A percentile compares a stretch with the other conserved stretches of the same genome.
phyloP scores from a whole-genome alignment of 2,329 filamentous ascomycete genomes.

The Xylariaceae sp. region DNA sequence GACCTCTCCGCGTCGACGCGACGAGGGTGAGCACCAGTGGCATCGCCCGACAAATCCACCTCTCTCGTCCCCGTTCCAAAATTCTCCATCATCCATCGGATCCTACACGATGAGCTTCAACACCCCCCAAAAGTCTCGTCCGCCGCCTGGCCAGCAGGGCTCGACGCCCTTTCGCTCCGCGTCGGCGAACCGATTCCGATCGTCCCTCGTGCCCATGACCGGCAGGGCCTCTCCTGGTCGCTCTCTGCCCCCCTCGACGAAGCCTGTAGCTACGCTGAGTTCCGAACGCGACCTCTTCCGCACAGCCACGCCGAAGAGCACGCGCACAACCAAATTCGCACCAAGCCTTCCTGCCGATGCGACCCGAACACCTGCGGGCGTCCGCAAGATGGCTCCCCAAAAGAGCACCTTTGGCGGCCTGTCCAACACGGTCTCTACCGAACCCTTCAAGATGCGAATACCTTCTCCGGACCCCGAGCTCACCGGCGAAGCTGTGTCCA shows the following conservation, averaged over 20 bases:
- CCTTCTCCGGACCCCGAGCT: conserved; percentile 48
- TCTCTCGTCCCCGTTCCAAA: too few species aligned
- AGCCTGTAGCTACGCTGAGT: conserved; percentile 8
- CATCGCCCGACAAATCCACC: too few species aligned
- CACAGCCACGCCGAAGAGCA: conserved; percentile 20
- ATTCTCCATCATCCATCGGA: too few species aligned
- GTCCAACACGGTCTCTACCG: conserved; percentile 39
- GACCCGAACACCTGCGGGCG: conserved; percentile 13
- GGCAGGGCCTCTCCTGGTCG: conserved; percentile 18
- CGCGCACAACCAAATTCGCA: conserved; percentile 20
- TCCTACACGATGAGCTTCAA: conserved; percentile 18
- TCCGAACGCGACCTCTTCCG: conserved; percentile 23
- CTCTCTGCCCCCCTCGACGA: conserved; percentile 13
- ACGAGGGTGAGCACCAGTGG: too few species aligned
- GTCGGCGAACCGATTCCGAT: conserved; percentile 22
- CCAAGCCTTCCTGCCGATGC: conserved; percentile 21
- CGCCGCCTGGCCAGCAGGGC: conserved; percentile 20
- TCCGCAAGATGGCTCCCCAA: conserved; percentile 22
- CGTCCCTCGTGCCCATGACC: conserved; percentile 25
- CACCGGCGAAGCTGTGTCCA: conserved; percentile 46
- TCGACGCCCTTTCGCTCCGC: conserved; percentile 23
- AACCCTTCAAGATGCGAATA: conserved; percentile 53
- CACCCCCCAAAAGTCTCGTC: conserved; percentile 22
- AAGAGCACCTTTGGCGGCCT: conserved; percentile 42
- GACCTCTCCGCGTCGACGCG: too few species aligned